Evolutionary conservation across 2,329 filamentous ascomycete species (phyloP).

Genomic region (Nemania abortiva): DNA sequence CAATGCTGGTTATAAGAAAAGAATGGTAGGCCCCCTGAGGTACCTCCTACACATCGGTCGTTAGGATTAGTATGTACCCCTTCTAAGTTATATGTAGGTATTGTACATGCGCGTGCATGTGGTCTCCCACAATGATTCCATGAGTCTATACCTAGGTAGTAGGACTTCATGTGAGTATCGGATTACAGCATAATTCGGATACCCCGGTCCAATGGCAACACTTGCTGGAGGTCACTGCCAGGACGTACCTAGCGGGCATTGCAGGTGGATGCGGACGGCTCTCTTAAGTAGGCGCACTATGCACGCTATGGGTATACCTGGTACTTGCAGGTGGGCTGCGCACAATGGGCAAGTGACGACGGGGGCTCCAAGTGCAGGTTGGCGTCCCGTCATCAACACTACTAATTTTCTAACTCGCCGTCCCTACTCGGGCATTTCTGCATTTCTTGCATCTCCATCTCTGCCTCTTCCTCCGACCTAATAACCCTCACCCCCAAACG

Average conservation of each 20-base stretch:
- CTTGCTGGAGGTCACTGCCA: neutral
- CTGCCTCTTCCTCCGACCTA: conserved; percentile 18
- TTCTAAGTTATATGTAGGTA: neutral
- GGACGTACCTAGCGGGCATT: neutral
- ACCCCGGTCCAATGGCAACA: conserved; percentile 36
- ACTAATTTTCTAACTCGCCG: conserved; percentile 39
- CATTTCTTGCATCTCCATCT: conserved; percentile 20
- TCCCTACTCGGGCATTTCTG: conserved; percentile 13
- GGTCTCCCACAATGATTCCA: too few species aligned
- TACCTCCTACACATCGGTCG: neutral
- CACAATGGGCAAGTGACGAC: conserved; percentile 12
- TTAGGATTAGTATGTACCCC: neutral
- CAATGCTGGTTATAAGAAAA: conserved; percentile 25
- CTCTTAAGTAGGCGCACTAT: neutral
- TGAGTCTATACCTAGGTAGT: neutral
- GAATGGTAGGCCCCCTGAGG: too few species aligned
- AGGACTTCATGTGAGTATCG: neutral
- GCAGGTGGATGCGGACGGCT: too few species aligned
- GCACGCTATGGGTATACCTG: too few species aligned
- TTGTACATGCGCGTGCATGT: neutral
- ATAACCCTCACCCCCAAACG: conserved; percentile 46
- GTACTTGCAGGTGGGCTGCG: neutral
- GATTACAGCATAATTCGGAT: conserved; percentile 44
- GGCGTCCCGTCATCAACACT: conserved; percentile 17
- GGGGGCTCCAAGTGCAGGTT: conserved; percentile 1